Base-by-base conservation (phyloP, 495 filamentous ascomycete genomes). In the Opeltia flavorubescens region DNA sequence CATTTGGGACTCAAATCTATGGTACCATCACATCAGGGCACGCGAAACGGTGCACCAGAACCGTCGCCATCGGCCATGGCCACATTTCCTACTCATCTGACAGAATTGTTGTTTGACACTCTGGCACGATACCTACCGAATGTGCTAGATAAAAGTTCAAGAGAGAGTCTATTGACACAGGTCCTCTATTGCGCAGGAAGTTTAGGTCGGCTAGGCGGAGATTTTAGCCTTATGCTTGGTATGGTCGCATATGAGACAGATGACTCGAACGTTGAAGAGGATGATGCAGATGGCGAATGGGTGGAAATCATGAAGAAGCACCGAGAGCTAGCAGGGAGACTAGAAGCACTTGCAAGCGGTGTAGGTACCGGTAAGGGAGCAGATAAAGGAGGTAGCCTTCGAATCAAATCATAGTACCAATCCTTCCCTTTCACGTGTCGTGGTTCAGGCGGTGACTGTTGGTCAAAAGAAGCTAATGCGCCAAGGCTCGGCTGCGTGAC, bases 141-240 rank as follows among this genome's bases (percentile, higher is more conserved):
- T 47, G 77, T 99, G 13, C 72, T 74, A 52, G 89, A 96, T 56
- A 79, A 78, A 34, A 74, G 77, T 33, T 80, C 82, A 0, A 71
- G 69, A 35, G 93, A 99, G 52, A 91, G 85, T 56, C 65, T 99
- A 46, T 65, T 96, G 2, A 99, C 89, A 0, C 93, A 99, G 59
- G 83, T 96, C 2, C 69, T 96, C 17, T 99, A 96, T 65, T 95
- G 89, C 53, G 88, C 89, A 2, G 87, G 88, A 15, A 95, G 88
- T 65, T 65, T 99, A 50, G 91, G 91, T 5, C 75, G 93, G 24
- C 65, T 96, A 1, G 93, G 93, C 5, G 88, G 86, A 1, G 93
- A 96, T 62, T 96, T 96, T 66, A 84, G 89, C 34, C 68, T 94
- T 66, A 76, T 95, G 36, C 62, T 96, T 47, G 86, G 86, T 0